These are phyloP conservation scores for Cystofilobasidium bisporidii DNA, from an alignment of 768 basidiomycete species.

Conservation along the genomic window DNA sequence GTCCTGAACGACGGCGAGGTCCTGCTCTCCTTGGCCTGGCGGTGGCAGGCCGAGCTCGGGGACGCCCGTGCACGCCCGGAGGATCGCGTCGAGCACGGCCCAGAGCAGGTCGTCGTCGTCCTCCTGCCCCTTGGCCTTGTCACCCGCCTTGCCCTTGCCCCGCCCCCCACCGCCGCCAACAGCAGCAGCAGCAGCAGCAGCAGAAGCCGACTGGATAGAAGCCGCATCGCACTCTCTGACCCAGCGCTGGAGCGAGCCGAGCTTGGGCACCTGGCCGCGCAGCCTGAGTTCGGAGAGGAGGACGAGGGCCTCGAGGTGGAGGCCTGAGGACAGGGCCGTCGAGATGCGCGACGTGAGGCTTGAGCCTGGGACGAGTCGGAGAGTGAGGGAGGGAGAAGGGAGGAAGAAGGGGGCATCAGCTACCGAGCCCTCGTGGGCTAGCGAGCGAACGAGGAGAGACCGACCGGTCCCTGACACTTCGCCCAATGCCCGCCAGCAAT, in stretches of 20 bases:
- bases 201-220: constrained; percentile 14
- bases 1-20: constrained; percentile 18
- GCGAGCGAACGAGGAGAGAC: not conserved
- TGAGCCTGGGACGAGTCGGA: too few species aligned
- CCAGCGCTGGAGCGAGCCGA: constrained; percentile 52
- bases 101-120: constrained; percentile 39
- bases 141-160: constrained; percentile 38
- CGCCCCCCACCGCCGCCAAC: too few species aligned
- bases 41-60: constrained; percentile 28
- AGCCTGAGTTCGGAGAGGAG: constrained; percentile 51
- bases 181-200: too few species aligned
- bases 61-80: constrained; percentile 42
- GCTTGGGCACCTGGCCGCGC: constrained; percentile 46
- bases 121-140: constrained; percentile 32
- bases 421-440: not conserved
- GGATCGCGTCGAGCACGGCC: constrained; percentile 48
- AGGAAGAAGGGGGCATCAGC: too few species aligned
- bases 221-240: constrained; percentile 53
- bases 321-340: constrained; percentile 43
- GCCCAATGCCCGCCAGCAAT: constrained; percentile 13
- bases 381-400: too few species aligned
- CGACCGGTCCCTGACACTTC: constrained; percentile 19
- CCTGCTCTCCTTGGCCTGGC: constrained; percentile 23
- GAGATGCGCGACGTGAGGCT: constrained; percentile 23
- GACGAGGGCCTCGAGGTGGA: constrained; percentile 48